phyloP scores from a whole-genome alignment of 805 yeast species.

The Monosporozyma siamensis region DNA sequence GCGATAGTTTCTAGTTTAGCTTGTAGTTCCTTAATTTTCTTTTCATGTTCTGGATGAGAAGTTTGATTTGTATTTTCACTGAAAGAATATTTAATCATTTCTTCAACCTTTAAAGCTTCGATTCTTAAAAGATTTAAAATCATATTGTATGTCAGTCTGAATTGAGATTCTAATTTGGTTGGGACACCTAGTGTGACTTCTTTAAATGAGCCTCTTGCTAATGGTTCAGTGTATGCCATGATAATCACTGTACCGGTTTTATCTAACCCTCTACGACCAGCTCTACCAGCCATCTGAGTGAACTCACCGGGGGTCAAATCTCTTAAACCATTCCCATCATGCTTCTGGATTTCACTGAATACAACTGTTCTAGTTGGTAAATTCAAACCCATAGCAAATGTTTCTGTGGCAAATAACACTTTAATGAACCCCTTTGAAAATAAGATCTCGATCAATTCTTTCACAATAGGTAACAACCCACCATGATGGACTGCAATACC shows the following conservation, averaged over 20 bases:
- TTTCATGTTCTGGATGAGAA: conserved; percentile 76
- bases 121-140: conserved; percentile 82
- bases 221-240: conserved; percentile 69
- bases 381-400: conserved; percentile 97
- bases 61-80: conserved; percentile 85
- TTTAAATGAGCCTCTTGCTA: conserved; percentile 50
- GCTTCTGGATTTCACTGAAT: conserved; percentile 75
- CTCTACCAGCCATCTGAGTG: conserved; percentile 98
- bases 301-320: conserved; percentile 89
- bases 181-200: conserved; percentile 83
- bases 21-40: conserved; percentile 46
- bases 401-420: conserved; percentile 92
- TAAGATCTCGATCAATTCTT: conserved; percentile 85
- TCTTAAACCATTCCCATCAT: conserved; percentile 80
- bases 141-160: conserved; percentile 92
- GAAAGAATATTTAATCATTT: conserved; percentile 93
- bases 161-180: conserved; percentile 83
- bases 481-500: conserved; percentile 97
- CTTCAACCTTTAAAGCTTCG: conserved; percentile 94
- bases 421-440: conserved; percentile 81
- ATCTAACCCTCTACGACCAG: conserved; percentile 96
- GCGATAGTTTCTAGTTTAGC: conserved; percentile 35
- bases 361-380: conserved; percentile 95
- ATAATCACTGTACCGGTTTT: conserved; percentile 88
- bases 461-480: conserved; percentile 85